Percentiles rank a stretch among this genome's conserved stretches.
Evolutionary conservation across 345 rosid species (phyloP).

Genomic region (Leavenworthia alabamica): DNA sequence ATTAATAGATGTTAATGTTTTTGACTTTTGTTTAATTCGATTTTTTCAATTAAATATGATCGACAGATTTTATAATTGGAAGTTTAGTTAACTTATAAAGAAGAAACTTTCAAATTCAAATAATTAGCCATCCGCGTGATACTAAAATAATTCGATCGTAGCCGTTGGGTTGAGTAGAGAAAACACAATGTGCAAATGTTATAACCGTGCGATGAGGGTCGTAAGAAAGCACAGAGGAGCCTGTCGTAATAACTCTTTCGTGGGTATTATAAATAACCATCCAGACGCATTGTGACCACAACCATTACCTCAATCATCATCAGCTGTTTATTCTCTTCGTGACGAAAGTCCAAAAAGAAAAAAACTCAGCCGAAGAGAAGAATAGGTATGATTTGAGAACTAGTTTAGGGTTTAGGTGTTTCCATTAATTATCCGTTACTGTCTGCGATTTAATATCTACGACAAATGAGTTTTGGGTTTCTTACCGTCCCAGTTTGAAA

Average conservation of each 20-base stretch:
- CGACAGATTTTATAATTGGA: neutral
- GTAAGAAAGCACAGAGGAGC: conserved; percentile 50
- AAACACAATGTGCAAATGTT: conserved; percentile 45
- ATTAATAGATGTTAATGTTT: neutral
- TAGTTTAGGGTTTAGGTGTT: neutral
- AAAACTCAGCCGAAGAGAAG: neutral
- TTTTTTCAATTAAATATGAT: neutral
- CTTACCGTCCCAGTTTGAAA: neutral
- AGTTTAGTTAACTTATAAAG: too few relatives aligned
- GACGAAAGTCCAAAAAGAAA: neutral
- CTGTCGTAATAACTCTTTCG: neutral
- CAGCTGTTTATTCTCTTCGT: neutral
- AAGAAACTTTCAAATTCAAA: too few relatives aligned
- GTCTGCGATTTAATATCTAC: neutral
- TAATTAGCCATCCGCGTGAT: conserved; percentile 42
- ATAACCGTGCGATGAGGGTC: conserved; percentile 36
- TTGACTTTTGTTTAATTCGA: neutral
- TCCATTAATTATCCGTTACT: neutral
- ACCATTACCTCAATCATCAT: neutral
- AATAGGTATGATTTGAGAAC: conserved; percentile 9
- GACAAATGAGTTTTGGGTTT: neutral
- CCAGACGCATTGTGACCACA: neutral
- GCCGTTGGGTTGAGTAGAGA: conserved; percentile 34
- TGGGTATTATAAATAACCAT: conserved; percentile 1
- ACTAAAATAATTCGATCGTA: conserved; percentile 16